phyloP scores from a whole-genome alignment of 306 rosid species.

The Datisca glomerata region DNA sequence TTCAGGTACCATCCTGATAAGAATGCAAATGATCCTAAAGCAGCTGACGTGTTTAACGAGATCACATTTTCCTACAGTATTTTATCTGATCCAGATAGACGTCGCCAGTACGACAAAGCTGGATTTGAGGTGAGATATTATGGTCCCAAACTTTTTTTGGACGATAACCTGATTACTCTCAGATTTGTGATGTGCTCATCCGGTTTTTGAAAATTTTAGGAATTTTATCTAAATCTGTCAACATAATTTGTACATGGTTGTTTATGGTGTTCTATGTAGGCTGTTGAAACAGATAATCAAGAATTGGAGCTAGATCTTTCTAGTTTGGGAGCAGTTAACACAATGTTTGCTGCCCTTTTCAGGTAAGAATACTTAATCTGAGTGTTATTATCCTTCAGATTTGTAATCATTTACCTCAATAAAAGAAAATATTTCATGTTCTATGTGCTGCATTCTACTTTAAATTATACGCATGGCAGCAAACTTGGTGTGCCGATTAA shows the following conservation, averaged over 20 bases:
- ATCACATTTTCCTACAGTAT: slow-evolving; percentile 83
- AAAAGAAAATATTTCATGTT: not conserved
- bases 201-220: no score
- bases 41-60: slow-evolving; percentile 94
- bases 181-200: no score
- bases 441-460: not conserved
- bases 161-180: no score
- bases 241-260: no score
- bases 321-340: slow-evolving; percentile 92
- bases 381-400: not conserved
- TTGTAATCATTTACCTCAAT: no score
- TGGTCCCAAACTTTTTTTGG: no score
- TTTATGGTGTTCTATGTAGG: slow-evolving; percentile 41
- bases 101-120: slow-evolving; percentile 80
- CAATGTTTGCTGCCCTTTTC: slow-evolving; percentile 99
- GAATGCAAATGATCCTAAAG: slow-evolving; percentile 96
- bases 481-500: slow-evolving; percentile 98
- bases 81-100: slow-evolving; percentile 80
- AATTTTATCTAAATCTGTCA: no score
- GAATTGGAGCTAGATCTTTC: slow-evolving; percentile 98
- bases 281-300: slow-evolving; percentile 84
- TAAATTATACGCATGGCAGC: slow-evolving; percentile 30
- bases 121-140: slow-evolving; percentile 81
- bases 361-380: slow-evolving; percentile 55
- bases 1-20: slow-evolving; percentile 98